Conservation (phyloP, 306 rosid species). For the Cicer yamashitae region DNA sequence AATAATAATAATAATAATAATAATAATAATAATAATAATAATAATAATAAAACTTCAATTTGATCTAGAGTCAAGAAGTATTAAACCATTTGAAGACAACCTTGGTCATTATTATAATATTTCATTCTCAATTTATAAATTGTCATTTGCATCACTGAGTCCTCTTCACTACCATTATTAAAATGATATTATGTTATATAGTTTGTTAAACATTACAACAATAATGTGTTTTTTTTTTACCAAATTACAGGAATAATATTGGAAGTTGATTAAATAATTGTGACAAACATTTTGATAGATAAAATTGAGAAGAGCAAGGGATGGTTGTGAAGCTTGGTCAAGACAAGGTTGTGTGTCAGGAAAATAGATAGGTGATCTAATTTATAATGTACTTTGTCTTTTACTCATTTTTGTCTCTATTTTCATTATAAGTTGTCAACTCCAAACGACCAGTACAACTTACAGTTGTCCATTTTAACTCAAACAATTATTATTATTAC, state of each 20-base stretch:
- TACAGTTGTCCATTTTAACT: constrained; percentile 30
- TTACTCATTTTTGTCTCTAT: constrained; percentile 43
- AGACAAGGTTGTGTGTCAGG: constrained; percentile 47
- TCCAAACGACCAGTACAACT: constrained; percentile 34
- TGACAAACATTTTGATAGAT: constrained; percentile 21
- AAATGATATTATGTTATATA: constrained; percentile 8
- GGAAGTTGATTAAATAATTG: constrained; percentile 3
- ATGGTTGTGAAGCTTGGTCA: constrained; percentile 44
- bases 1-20: too few relatives aligned
- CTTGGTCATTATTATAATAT: constrained; percentile 37
- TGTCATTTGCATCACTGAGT: constrained; percentile 20
- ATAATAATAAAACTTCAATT: background rate
- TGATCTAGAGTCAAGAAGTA: constrained; percentile 16
- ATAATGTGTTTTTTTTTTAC: too few relatives aligned
- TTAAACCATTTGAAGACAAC: constrained; percentile 42
- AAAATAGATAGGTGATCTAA: constrained; percentile 45
- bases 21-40: too few relatives aligned
- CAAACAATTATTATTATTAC: too few relatives aligned
- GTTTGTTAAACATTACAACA: background rate
- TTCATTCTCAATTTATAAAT: constrained; percentile 27
- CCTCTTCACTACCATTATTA: constrained; percentile 36
- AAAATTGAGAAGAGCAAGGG: constrained; percentile 41
- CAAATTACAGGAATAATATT: background rate
- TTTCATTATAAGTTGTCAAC: constrained; percentile 39
- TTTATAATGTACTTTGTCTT: constrained; percentile 48